These are phyloP conservation scores for Triangularia verruculosa DNA, from an alignment of 2,329 filamentous ascomycete species.

Conservation along the genomic window DNA sequence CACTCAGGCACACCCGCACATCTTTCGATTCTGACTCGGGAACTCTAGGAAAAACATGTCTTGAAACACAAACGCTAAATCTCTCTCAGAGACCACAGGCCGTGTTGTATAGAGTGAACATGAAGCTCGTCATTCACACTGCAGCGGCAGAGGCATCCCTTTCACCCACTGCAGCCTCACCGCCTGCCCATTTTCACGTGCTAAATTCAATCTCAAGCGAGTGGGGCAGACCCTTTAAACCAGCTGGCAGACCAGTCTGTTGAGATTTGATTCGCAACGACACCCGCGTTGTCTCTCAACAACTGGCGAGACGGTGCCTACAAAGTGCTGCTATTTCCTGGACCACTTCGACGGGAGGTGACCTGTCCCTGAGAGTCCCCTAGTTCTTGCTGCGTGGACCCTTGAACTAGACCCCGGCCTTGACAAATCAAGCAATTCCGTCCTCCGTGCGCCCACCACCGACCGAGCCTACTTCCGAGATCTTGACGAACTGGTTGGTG, in stretches of 20 bases:
- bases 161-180: neutral
- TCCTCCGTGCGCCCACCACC: neutral
- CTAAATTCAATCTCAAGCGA: slow-evolving; percentile 1
- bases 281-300: slow-evolving; percentile 18
- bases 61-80: neutral
- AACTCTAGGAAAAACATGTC: neutral
- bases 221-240: slow-evolving; percentile 8
- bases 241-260: slow-evolving; percentile 10
- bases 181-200: slow-evolving; percentile 20
- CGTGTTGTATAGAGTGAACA: neutral
- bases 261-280: slow-evolving; percentile 23
- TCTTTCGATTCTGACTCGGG: neutral
- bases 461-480: neutral
- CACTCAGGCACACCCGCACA: neutral
- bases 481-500: neutral
- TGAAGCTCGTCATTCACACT: neutral
- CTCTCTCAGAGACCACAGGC: neutral
- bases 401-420: neutral
- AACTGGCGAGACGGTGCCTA: slow-evolving; percentile 15
- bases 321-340: slow-evolving; percentile 2
- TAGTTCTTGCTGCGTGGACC: neutral
- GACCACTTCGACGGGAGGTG: neutral
- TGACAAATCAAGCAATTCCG: neutral
- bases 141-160: neutral
- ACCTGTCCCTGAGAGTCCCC: neutral